phyloP scores from a whole-genome alignment of 176 grass and related monocot genomes.

The Carex cristatella region DNA sequence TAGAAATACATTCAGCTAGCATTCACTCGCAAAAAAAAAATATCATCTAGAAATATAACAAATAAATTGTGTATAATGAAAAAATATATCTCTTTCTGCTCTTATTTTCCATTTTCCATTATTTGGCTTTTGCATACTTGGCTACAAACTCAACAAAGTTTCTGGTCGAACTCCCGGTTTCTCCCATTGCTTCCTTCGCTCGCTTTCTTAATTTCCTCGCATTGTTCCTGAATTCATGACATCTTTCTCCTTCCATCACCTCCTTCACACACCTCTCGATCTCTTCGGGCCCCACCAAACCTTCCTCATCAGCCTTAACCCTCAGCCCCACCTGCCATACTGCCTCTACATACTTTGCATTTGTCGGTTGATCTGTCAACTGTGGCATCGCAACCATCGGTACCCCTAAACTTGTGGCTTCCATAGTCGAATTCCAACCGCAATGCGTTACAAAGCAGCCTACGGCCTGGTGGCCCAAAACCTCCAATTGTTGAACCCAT shows the following conservation, averaged over 20 bases:
- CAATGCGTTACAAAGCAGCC: constrained; percentile 42
- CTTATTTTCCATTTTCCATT: background rate
- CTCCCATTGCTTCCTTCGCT: background rate
- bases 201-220: background rate
- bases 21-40: too few relatives aligned
- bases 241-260: constrained; percentile 27
- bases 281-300: constrained; percentile 24
- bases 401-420: constrained; percentile 19
- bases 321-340: constrained; percentile 32
- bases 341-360: constrained; percentile 37
- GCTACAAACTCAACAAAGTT: constrained; percentile 26
- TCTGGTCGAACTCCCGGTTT: constrained; percentile 26
- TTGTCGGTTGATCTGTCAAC: constrained; percentile 39
- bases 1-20: too few relatives aligned
- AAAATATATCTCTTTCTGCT: background rate
- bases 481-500: constrained; percentile 31
- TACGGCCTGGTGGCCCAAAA: constrained; percentile 13
- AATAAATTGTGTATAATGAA: background rate
- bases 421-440: constrained; percentile 42
- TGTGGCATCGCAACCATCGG: constrained; percentile 27
- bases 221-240: constrained; percentile 14
- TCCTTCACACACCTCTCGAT: constrained; percentile 32
- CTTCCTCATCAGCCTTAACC: background rate
- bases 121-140: background rate
- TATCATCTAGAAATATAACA: too few relatives aligned